Evolutionary conservation across 2,329 filamentous ascomycete species (phyloP), one percentile per base, ranked within the genome.

Genomic region (Fusarium stilboides): DNA sequence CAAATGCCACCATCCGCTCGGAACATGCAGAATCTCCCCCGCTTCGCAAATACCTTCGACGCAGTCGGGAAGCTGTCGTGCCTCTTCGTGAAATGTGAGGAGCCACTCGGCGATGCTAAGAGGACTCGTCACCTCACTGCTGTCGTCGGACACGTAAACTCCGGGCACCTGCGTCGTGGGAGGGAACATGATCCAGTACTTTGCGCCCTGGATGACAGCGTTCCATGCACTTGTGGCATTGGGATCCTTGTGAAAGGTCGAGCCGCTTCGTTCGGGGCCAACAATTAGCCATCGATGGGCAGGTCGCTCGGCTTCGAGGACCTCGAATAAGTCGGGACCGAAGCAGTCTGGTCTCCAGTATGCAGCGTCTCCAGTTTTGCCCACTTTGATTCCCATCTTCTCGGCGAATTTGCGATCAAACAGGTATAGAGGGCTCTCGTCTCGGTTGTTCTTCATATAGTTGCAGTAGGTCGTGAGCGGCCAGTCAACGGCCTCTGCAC

Each of bases 141-240:
- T 92, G 76, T 98, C 96, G 39, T 90, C 86, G 6, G 93, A 97
- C 42, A 98, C 93, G 73, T 92, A 97, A 37, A 98, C 94, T 5
- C 95, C 95, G 0, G 95, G 95, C 8, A 96, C 94, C 5, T 90
- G 85, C 1, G 89, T 87, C 1, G 89, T 89, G 0, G 92, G 91
- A 0, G 94, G 94, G 76, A 98, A 98, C 94, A 98, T 97, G 78
- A 98, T 95, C 95, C 96, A 98, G 84, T 98, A 98, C 77, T 98
- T 98, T 34, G 91, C 89, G 7, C 95, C 96, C 62, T 91, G 89
- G 28, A 98, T 84, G 15, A 98, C 93, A 1, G 94, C 95, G 77
- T 98, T 98, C 96, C 95, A 98, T 0, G 96, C 95, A 73, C 90
- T 91, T 19, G 89, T 91, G 19, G 81, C 90, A 71, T 91, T 91